phyloP scores from a whole-genome alignment of 345 rosid species.

The Euphorbia peplus region DNA sequence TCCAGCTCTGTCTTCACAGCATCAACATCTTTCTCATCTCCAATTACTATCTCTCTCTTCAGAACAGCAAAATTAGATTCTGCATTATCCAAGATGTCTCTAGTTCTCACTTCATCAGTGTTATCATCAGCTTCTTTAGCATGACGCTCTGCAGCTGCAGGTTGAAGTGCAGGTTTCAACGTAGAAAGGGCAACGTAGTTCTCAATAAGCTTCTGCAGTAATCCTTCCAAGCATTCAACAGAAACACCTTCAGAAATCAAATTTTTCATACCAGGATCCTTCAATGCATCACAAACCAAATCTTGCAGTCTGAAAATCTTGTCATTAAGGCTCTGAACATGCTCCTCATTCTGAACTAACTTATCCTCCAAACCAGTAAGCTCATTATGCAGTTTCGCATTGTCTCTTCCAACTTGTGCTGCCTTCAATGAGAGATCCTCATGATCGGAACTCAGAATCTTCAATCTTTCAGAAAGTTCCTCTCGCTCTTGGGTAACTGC shows the following conservation, averaged over 20 bases:
- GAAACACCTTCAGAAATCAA: constrained; percentile 39
- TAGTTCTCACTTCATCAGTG: constrained; percentile 12
- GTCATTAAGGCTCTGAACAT: constrained; percentile 39
- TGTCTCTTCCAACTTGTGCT: constrained; percentile 52
- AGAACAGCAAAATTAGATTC: constrained; percentile 30
- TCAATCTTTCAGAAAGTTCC: constrained; percentile 57
- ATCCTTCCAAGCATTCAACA: constrained; percentile 54
- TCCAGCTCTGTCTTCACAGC: constrained; percentile 64
- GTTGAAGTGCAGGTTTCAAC: constrained; percentile 27
- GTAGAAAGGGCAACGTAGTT: constrained; percentile 35
- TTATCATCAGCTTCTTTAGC: constrained; percentile 7
- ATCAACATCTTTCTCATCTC: constrained; percentile 35
- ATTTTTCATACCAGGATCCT: constrained; percentile 46
- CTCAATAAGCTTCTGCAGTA: constrained; percentile 67
- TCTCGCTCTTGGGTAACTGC: constrained; percentile 47
- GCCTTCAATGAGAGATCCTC: constrained; percentile 43
- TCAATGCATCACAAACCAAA: constrained; percentile 55
- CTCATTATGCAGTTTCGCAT: constrained; percentile 51
- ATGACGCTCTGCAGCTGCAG: constrained; percentile 19
- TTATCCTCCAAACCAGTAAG: constrained; percentile 47
- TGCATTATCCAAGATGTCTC: constrained; percentile 12
- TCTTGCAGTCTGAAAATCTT: constrained; percentile 52
- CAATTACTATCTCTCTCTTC: constrained; percentile 38
- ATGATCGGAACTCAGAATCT: constrained; percentile 39
- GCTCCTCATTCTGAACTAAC: constrained; percentile 50